Evolutionary conservation across 257 asterid species (phyloP).

Genomic region (Sherardia arvensis): DNA sequence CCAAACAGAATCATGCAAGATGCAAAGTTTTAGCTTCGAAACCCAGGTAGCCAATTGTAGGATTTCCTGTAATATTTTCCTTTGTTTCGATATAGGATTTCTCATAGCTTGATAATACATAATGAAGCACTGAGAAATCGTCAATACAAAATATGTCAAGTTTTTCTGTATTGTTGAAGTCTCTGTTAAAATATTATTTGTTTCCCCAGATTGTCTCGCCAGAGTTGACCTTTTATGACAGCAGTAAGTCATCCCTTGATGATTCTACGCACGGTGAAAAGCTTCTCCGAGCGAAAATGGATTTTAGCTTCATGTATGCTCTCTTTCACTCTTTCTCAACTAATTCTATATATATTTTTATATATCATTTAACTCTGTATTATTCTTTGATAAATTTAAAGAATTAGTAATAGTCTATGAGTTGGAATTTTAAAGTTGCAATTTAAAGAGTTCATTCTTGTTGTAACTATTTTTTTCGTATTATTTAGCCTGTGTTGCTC

Average conservation of each 20-base stretch:
- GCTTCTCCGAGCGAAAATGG: slow-evolving; percentile 97
- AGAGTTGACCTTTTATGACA: slow-evolving; percentile 92
- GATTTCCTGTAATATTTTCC: no score
- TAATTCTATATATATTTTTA: neutral
- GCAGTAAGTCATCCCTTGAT: slow-evolving; percentile 74
- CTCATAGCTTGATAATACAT: neutral
- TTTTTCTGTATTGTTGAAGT: neutral
- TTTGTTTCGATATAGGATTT: no score
- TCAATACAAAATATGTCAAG: neutral
- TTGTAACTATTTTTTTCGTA: no score
- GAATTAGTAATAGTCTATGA: neutral
- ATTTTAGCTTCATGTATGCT: slow-evolving; percentile 88
- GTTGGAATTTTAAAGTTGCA: neutral
- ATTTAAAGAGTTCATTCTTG: neutral
- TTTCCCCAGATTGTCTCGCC: slow-evolving; percentile 82
- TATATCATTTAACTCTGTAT: neutral
- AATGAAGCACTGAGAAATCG: neutral
- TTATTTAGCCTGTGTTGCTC: neutral
- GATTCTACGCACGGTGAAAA: slow-evolving; percentile 83
- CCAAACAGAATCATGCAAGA: slow-evolving; percentile 39
- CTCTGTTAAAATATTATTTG: slow-evolving; percentile 3
- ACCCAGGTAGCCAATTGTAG: slow-evolving; percentile 53
- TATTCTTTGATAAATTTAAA: neutral
- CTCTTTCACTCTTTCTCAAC: neutral
- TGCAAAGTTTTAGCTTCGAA: slow-evolving; percentile 85